Conservation (phyloP, 441 rosid genomes). For the Populus tomentosa region DNA sequence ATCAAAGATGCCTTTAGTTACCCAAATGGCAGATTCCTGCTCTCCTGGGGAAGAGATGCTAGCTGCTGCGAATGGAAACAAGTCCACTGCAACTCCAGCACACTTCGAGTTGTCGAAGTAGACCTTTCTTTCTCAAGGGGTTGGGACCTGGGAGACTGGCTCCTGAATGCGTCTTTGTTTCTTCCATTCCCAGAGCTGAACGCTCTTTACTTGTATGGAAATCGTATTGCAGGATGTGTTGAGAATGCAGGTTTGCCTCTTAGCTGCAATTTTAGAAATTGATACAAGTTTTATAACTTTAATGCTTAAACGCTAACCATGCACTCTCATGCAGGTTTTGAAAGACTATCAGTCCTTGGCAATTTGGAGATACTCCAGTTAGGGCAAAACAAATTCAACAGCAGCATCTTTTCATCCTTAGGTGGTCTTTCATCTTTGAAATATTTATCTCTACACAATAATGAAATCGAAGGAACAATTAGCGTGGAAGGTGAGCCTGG, state of each 20-base stretch:
- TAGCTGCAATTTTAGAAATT: neutral
- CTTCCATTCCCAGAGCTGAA: conserved; percentile 14
- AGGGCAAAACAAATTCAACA: neutral
- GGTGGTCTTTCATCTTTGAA: conserved; percentile 17
- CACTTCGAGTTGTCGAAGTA: neutral
- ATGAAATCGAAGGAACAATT: neutral
- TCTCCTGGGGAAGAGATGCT: neutral
- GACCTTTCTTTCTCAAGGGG: neutral
- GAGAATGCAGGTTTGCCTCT: conserved; percentile 17
- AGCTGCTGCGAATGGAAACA: neutral
- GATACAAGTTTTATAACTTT: neutral
- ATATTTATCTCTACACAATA: neutral
- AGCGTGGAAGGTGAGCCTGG: neutral
- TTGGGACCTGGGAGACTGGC: neutral
- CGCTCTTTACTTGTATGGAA: neutral
- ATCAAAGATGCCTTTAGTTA: neutral
- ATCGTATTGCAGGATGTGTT: neutral
- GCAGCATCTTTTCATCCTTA: conserved; percentile 16
- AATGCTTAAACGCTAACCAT: neutral
- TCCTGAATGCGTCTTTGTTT: conserved; percentile 12
- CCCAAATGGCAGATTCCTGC: neutral
- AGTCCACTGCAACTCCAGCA: neutral
- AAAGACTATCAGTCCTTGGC: neutral
- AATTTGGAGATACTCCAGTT: neutral
- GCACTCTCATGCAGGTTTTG: neutral